These are phyloP conservation scores for Passiflora organensis DNA, from an alignment of 345 rosid genomes.

Conservation along the genomic window DNA sequence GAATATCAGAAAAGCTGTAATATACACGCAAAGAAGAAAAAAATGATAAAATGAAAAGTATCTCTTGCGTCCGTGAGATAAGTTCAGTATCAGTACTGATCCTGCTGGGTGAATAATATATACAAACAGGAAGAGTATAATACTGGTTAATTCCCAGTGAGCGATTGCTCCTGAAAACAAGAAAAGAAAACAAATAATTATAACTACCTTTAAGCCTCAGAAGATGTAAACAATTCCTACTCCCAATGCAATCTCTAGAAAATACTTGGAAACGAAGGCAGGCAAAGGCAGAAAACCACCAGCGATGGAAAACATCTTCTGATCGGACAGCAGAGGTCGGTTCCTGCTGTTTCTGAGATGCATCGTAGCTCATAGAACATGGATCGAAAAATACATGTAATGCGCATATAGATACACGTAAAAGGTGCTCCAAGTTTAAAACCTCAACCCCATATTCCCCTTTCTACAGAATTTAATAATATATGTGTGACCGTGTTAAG, in stretches of 20 bases:
- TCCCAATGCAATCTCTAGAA: neutral
- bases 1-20: no score
- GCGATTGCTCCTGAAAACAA: no score
- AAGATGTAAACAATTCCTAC: no score
- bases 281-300: slow-evolving; percentile 20
- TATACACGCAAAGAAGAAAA: no score
- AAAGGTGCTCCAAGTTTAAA: slow-evolving; percentile 36
- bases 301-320: slow-evolving; percentile 26
- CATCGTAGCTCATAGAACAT: neutral
- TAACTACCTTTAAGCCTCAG: neutral
- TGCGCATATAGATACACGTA: neutral
- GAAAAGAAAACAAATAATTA: neutral
- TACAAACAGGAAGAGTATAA: no score
- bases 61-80: no score
- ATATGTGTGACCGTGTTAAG: neutral
- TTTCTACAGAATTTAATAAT: slow-evolving; percentile 31
- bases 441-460: slow-evolving; percentile 17
- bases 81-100: no score
- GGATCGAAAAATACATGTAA: neutral
- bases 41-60: no score
- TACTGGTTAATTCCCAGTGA: no score
- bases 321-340: slow-evolving; percentile 32
- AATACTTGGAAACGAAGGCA: slow-evolving; percentile 31
- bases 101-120: no score
- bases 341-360: slow-evolving; percentile 22